phyloP scores from a whole-genome alignment of 1,284 basidiomycete genomes.

The Austroboletus novae-zelandiae region DNA sequence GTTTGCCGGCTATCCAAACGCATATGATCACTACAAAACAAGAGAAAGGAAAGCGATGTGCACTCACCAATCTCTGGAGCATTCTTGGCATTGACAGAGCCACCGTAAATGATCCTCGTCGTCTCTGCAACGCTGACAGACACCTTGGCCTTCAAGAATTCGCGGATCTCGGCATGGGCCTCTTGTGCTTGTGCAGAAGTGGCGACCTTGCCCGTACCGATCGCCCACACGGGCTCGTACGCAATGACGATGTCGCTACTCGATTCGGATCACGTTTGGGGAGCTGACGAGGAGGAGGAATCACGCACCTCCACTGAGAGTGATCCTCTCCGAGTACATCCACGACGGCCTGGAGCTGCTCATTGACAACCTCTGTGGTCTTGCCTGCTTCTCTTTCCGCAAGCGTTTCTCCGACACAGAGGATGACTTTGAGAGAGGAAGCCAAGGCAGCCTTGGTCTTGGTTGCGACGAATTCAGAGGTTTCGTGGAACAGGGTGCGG shows the following conservation, averaged over 20 bases:
- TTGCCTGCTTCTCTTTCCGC: constrained; percentile 81
- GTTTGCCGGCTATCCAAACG: constrained; percentile 54
- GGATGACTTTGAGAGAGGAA: constrained; percentile 80
- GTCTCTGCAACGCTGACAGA: constrained; percentile 70
- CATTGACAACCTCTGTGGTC: constrained; percentile 80
- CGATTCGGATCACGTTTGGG: background rate
- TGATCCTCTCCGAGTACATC: constrained; percentile 49
- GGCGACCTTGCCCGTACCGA: constrained; percentile 96
- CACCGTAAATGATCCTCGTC: constrained; percentile 94
- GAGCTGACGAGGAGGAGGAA: background rate
- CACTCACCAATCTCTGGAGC: constrained; percentile 79
- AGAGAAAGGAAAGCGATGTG: background rate
- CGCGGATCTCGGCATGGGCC: constrained; percentile 83
- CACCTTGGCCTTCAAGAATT: constrained; percentile 69
- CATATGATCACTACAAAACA: background rate
- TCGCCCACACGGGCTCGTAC: constrained; percentile 98
- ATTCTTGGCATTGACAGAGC: constrained; percentile 88
- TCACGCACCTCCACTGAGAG: constrained; percentile 76
- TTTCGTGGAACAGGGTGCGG: constrained; percentile 89
- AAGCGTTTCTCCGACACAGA: constrained; percentile 96
- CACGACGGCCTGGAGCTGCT: constrained; percentile 81
- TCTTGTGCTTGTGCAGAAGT: constrained; percentile 92
- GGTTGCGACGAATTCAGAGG: constrained; percentile 78
- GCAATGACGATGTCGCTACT: constrained; percentile 88
- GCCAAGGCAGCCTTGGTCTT: constrained; percentile 86